Conservation (phyloP, 2,329 filamentous ascomycete species). For the Colletotrichum costaricense region DNA sequence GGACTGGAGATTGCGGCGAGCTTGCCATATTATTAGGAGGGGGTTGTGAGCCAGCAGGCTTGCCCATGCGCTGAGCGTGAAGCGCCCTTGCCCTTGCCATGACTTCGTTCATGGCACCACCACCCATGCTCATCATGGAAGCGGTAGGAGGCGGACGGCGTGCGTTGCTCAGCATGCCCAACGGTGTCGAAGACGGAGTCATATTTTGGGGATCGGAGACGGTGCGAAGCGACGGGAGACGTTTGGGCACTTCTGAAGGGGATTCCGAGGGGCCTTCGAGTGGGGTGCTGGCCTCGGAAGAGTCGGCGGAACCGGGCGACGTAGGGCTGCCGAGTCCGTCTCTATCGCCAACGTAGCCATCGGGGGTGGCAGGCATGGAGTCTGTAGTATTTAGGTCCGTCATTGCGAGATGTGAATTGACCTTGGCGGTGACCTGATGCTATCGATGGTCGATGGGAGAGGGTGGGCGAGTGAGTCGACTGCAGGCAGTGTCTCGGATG, state of each 20-base stretch:
- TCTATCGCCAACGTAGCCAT: conserved; percentile 51
- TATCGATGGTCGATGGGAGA: neutral
- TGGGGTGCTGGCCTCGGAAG: conserved; percentile 61
- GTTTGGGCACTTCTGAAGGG: conserved; percentile 54
- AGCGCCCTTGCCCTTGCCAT: conserved; percentile 61
- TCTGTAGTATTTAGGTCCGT: conserved; percentile 42
- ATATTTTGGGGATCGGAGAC: conserved; percentile 72
- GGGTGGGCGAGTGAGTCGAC: neutral
- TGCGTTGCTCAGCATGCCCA: conserved; percentile 79
- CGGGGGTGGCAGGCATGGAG: conserved; percentile 58
- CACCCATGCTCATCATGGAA: conserved; percentile 41
- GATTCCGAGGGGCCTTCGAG: conserved; percentile 51
- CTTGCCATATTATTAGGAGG: conserved; percentile 44
- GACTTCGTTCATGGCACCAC: conserved; percentile 49
- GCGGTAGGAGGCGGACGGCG: conserved; percentile 61
- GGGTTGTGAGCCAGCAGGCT: conserved; percentile 42
- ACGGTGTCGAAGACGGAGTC: conserved; percentile 85
- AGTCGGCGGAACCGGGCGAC: conserved; percentile 58
- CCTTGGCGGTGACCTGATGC: neutral
- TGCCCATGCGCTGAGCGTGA: conserved; percentile 57
- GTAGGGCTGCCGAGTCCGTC: conserved; percentile 50
- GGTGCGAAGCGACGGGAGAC: conserved; percentile 70
- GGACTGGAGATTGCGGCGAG: conserved; percentile 42
- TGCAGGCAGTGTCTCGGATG: neutral
- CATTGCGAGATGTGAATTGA: conserved; percentile 15